Percentiles rank a stretch among this genome's conserved stretches.
phyloP scores from a whole-genome alignment of 192 early-diverging fungal genomes.

The Funneliformis geosporum region DNA sequence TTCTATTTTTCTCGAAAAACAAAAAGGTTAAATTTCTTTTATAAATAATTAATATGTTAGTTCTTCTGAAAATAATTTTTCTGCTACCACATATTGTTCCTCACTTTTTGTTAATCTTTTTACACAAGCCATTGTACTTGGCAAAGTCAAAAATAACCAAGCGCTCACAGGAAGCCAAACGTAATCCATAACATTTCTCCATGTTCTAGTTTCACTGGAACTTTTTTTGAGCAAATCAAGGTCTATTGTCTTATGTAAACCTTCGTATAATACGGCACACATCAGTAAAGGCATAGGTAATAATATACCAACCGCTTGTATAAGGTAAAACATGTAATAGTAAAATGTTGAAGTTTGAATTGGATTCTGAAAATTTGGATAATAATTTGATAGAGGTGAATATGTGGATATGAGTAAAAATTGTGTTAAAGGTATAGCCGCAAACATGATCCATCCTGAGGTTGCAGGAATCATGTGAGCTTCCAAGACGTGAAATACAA shows the following conservation, averaged over 20 bases:
- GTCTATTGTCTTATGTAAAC: constrained; percentile 46
- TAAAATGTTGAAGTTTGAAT: constrained; percentile 46
- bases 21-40: too few relatives aligned
- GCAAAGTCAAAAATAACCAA: constrained; percentile 55
- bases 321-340: constrained; percentile 39
- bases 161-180: constrained; percentile 46
- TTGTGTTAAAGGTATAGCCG: constrained; percentile 51
- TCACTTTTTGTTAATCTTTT: constrained; percentile 41
- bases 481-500: constrained; percentile 49
- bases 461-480: constrained; percentile 53
- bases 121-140: constrained; percentile 48
- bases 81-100: constrained; percentile 43
- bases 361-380: constrained; percentile 37
- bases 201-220: constrained; percentile 39
- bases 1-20: too few relatives aligned
- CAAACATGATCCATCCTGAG: constrained; percentile 60
- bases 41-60: neutral
- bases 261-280: constrained; percentile 48
- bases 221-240: constrained; percentile 44
- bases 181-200: constrained; percentile 45
- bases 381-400: constrained; percentile 22
- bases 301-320: constrained; percentile 44
- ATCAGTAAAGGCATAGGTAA: constrained; percentile 48
- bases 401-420: constrained; percentile 37
- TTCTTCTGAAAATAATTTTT: constrained; percentile 39